Evolutionary conservation across 176 grass and related monocot species (phyloP).

Genomic region (Carex cristatella): DNA sequence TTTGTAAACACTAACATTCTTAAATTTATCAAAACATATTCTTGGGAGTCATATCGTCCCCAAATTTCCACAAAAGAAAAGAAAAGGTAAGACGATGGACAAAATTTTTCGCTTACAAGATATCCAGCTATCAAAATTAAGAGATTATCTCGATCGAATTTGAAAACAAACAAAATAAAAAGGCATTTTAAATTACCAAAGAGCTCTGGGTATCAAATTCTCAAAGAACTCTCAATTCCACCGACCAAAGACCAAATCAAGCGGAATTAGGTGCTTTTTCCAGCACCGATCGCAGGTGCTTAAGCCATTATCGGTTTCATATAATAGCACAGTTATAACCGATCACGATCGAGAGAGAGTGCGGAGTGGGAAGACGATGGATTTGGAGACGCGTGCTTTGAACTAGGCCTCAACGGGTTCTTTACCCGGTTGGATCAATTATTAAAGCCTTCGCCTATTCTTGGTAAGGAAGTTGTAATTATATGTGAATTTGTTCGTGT

Average conservation of each 20-base stretch:
- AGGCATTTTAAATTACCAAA: not conserved
- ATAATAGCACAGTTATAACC: not conserved
- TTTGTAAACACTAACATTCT: not conserved
- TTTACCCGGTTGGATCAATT: not conserved
- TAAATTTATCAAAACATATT: not conserved
- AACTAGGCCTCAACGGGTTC: not conserved
- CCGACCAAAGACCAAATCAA: not conserved
- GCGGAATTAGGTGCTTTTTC: not conserved
- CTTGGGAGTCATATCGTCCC: not conserved
- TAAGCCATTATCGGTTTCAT: not conserved
- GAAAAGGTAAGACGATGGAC: not conserved
- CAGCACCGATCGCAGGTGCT: not conserved
- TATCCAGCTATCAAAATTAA: not conserved
- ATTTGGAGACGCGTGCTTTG: not conserved
- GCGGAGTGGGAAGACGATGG: not conserved
- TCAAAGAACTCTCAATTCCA: not conserved
- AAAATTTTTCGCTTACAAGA: not conserved
- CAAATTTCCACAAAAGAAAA: not conserved
- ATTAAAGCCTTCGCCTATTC: not conserved
- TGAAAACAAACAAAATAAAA: not conserved
- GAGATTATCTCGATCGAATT: not conserved
- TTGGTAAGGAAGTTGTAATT: not conserved
- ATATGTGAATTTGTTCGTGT: not conserved
- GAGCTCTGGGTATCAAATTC: not conserved
- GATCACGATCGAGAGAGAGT: not conserved